Evolutionary conservation across 2,329 filamentous ascomycete genomes (phyloP), one percentile per base, ranked within the genome.

Genomic region (Fusarium sp.): DNA sequence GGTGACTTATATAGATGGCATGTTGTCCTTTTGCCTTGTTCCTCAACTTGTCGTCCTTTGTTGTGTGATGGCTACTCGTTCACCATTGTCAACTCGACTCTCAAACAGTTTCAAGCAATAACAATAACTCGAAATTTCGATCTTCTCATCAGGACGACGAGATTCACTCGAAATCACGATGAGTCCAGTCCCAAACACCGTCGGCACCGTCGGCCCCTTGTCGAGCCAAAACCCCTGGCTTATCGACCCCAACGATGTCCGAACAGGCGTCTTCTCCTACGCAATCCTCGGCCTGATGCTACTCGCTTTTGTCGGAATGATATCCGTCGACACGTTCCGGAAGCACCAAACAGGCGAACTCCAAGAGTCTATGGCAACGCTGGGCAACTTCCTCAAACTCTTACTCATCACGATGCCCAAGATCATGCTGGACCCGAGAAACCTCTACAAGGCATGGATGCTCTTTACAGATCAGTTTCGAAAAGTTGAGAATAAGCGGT

Each of bases 391-490:
- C 27, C 8, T 58, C 10, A 27, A 39, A 4, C 4, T 39, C 9
- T 22, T 57, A 1, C 7, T 77, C 1, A 2, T 64, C 8, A 54
- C 18, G 5, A 27, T 67, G 7, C 71, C 75, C 3, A 62, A 35
- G 20, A 22, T 48, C 20, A 10, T 76, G 9, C 74, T 67, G 22
- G 50, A 31, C 22, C 39, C 33, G 4, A 43, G 65, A 6, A 72
- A 67, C 45, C 10, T 64, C n/a, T 41, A 29, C 11, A 57, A 37
- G 33, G 16, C 63, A 1, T 73, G 64, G 59, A 35, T 61, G 31
- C 54, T 31, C n/a, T 63, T 69, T 37, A 50, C 73, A 9, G 68
- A 77, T 9, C 33, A 69, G 18, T 77, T 77, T 31, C 73, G 73
- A n/a, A 54, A 37, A 2, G n/a, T 43, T 10, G 56, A 54, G 10